phyloP scores from a whole-genome alignment of 2,329 filamentous ascomycete genomes.

The Allantophomopsis lycopodina region DNA sequence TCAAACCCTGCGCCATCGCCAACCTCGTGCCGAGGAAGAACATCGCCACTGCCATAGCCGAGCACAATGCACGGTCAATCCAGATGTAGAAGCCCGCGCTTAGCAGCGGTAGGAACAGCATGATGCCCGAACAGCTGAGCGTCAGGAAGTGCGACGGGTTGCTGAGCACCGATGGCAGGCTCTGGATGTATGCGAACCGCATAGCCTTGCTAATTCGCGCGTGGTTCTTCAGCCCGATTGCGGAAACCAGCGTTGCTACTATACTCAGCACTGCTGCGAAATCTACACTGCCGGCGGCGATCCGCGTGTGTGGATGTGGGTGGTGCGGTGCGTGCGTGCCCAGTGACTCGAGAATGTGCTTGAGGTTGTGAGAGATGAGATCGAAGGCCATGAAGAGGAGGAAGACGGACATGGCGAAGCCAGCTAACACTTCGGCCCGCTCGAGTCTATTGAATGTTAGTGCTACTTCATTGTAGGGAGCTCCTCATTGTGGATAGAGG shows the following conservation, averaged over 20 bases:
- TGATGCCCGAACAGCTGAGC: slow-evolving; percentile 67
- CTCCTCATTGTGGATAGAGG: not conserved
- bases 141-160: slow-evolving; percentile 95
- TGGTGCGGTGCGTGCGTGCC: slow-evolving; percentile 64
- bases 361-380: slow-evolving; percentile 82
- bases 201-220: slow-evolving; percentile 84
- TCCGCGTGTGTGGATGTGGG: slow-evolving; percentile 48
- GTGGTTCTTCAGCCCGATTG: slow-evolving; percentile 80
- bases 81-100: slow-evolving; percentile 69
- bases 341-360: slow-evolving; percentile 70
- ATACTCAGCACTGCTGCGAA: slow-evolving; percentile 72
- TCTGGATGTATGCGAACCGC: slow-evolving; percentile 70
- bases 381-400: slow-evolving; percentile 97
- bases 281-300: slow-evolving; percentile 67
- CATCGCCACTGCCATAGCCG: slow-evolving; percentile 76
- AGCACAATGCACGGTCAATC: slow-evolving; percentile 72
- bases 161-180: slow-evolving; percentile 72
- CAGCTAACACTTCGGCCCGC: slow-evolving; percentile 83
- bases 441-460: slow-evolving; percentile 41
- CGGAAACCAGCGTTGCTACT: slow-evolving; percentile 69
- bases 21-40: slow-evolving; percentile 73
- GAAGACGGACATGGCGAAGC: slow-evolving; percentile 91
- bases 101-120: slow-evolving; percentile 71
- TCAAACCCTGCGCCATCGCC: slow-evolving; percentile 74
- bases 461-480: not conserved